Evolutionary conservation across 495 filamentous ascomycete genomes (phyloP), one percentile per base, ranked within the genome.

Genomic region (Neurospora sp.): DNA sequence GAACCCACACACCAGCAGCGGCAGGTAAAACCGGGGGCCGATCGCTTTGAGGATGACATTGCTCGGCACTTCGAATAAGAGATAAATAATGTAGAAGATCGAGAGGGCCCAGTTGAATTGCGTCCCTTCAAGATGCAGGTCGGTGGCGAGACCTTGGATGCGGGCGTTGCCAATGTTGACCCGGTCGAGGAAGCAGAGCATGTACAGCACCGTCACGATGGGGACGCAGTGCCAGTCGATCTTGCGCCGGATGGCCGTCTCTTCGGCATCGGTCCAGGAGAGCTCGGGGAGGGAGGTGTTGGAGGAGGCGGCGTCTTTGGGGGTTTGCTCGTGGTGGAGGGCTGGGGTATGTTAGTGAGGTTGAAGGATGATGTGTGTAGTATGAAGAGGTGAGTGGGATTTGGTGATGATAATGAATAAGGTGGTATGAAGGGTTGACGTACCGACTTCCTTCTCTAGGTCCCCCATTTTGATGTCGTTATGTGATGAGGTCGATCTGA

Each of bases 11-110:
- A 88, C 84, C n/a, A 88, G 77, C 5, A 84, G 74, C 0, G 92
- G 90, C 21, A 94, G 83, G 86, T 90, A 93, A 74, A 88, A 85
- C 71, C 85, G 88, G 1, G 88, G 87, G 54, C 87, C 82, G 71
- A 90, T 74, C 69, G 80, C 85, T 82, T 90, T 91, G 71, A 92
- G 81, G 9, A 92, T 72, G 70, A 92, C 83, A 72, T 93, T 92
- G 74, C 85, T 88, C 4, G 89, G 90, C 11, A 92, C 84, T 76
- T 92, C 90, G 71, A 92, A 87, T 13, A 88, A 79, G 5, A 88
- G 81, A 76, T 93, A 94, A 40, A 90, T 84, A 76, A 94, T 89
- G 80, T 92, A 93, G 77, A 88, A 88, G 54, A 86, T 84, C 74
- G 84, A 87, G 36, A 89, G 87, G 2, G 86, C 83, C 84, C 86